phyloP scores from a whole-genome alignment of 352 stramenopile genomes.

The Phytopythium mirpurense region DNA sequence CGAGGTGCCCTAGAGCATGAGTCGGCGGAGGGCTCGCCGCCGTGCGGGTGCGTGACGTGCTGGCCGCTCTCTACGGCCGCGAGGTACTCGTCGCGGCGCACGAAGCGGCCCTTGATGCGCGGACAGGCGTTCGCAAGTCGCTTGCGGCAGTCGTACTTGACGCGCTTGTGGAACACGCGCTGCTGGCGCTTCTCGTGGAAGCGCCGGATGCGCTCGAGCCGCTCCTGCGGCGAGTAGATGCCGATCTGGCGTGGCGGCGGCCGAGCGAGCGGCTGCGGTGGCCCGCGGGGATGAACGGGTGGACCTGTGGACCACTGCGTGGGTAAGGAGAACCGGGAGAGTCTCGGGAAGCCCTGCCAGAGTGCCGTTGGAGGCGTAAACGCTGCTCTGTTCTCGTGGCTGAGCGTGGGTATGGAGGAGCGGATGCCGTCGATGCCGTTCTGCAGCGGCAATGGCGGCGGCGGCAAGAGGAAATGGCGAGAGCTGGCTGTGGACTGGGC shows the following conservation, averaged over 20 bases:
- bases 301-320: background rate
- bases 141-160: conserved; percentile 75
- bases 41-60: conserved; percentile 7
- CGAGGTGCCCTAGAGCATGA: too few species aligned
- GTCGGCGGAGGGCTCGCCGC: background rate
- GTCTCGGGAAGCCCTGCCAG: conserved; percentile 3
- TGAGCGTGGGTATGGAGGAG: background rate
- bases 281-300: background rate
- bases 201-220: conserved; percentile 46
- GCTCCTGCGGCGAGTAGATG: conserved; percentile 47
- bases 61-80: conserved; percentile 10
- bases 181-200: conserved; percentile 75
- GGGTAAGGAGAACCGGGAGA: background rate
- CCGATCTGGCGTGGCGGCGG: conserved; percentile 41
- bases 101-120: conserved; percentile 69
- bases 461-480: conserved; percentile 1
- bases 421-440: conserved; percentile 4
- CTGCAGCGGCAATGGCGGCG: conserved; percentile 1
- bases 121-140: conserved; percentile 61
- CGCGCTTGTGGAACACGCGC: conserved; percentile 61
- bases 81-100: conserved; percentile 25
- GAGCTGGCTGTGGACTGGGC: background rate
- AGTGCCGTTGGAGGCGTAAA: conserved; percentile 12
- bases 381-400: conserved; percentile 2
- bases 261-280: background rate